Percentiles rank a stretch among this genome's conserved stretches.
phyloP scores from a whole-genome alignment of 345 rosid genomes.

The Populus davidiana region DNA sequence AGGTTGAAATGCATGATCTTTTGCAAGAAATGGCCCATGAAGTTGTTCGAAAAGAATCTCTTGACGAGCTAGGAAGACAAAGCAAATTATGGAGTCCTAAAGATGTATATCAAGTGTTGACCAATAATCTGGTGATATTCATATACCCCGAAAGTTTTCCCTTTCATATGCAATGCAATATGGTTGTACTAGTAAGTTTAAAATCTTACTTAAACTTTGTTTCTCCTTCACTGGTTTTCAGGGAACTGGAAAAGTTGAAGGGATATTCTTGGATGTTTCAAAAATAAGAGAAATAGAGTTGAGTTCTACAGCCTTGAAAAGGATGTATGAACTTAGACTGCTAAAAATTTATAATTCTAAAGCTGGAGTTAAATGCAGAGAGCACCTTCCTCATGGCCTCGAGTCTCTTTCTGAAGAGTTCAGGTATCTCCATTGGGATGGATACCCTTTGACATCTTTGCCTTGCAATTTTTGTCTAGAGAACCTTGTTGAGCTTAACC shows the following conservation, averaged over 20 bases:
- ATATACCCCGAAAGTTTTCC: too few relatives aligned
- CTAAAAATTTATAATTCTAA: too few relatives aligned
- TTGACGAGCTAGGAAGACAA: not conserved
- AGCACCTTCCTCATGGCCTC: not conserved
- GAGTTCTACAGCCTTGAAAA: too few relatives aligned
- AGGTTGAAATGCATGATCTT: not conserved
- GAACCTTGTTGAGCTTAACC: slow-evolving; percentile 8
- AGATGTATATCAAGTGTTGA: not conserved
- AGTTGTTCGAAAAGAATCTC: not conserved
- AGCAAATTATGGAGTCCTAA: not conserved
- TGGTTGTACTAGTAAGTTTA: not conserved
- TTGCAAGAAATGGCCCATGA: not conserved
- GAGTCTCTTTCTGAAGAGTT: not conserved
- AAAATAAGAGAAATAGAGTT: too few relatives aligned
- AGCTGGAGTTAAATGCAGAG: too few relatives aligned
- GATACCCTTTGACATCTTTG: slow-evolving; percentile 8
- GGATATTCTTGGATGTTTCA: too few relatives aligned
- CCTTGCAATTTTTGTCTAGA: slow-evolving; percentile 2
- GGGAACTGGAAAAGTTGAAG: too few relatives aligned
- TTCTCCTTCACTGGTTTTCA: not conserved
- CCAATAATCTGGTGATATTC: not conserved
- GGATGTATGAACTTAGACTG: not conserved
- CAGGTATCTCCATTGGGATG: slow-evolving; percentile 16
- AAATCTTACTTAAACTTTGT: not conserved
- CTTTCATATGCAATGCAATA: too few relatives aligned